Base-by-base conservation (phyloP, 2,329 filamentous ascomycete species). In the Penicillium decumbens region DNA sequence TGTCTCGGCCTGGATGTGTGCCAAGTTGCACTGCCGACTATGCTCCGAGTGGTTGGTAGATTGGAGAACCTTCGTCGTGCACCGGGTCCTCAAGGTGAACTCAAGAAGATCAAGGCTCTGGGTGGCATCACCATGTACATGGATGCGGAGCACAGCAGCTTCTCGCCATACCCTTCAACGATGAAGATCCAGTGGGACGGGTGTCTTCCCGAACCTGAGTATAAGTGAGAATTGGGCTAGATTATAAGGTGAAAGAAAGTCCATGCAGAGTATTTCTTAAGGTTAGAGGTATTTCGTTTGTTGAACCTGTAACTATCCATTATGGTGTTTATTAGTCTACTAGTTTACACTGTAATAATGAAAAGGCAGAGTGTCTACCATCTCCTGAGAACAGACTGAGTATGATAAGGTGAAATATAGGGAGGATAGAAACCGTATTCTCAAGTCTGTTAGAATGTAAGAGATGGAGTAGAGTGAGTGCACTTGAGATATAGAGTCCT, bases 1-100 rank as follows among this genome's bases (percentile, higher is more conserved):
- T 84, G 80, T 55, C 70, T 89, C 0, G 85, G 83, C 3, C 46
- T 65, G 12, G 64, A 53, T 10, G 57, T 69, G 25, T 66, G 64
- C 46, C 63, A 67, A 41, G 43, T 62, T n/a, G 65, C 62, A 27
- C 57, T 70, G 35, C 65, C 70, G 3, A 66, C 69, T 6, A 72
- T 72, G 65, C 62, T 73, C 8, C 70, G 69, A 51, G 67, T 72
- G 0, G 61, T 75, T 28, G 71, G 70, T 13, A 62, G 66, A 32
- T 51, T 74, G 47, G 66, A 71, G 46, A 73, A 73, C 47, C 63
- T 74, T 9, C 66, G 71, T 24, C 70, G 70, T 28, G 65, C 69
- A 8, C 70, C 70, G 8, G 71, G 72, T 3, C 49, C 57, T n/a
- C 70, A 73, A 54, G 71, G 72, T 5, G 56, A 67, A 10, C 53